Evolutionary conservation across 805 yeast genomes (phyloP), one percentile per base, ranked within the genome.

Genomic region (Saccharomycopsis sp.): DNA sequence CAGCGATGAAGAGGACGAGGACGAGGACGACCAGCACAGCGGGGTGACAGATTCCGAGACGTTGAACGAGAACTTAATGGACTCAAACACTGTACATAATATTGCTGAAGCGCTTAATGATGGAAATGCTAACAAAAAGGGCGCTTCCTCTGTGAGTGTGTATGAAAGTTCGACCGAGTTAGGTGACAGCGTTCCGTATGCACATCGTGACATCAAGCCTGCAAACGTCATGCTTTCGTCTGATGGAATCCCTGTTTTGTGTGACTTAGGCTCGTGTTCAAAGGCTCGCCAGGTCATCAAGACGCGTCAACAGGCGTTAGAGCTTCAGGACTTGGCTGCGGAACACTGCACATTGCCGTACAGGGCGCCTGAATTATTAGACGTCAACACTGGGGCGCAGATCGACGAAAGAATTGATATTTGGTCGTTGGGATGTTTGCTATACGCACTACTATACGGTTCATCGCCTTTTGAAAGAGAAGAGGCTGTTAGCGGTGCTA

Each of bases 401-500:
- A 76, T 92, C 52, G 83, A 84, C 62, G 96, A 89, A 66, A 80
- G 81, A 60, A 84, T 87, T 2, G 98, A 92, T 70, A 82, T 93
- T 24, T 92, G 98, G 98, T 86, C 96, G 2, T 70, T 92, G 29
- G 98, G 98, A 0, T 90, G 97, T 67, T 76, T 90, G 1, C 69
- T 90, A 17, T 92, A 88, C 70, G 82, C 91, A 0, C 72, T 89
- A 63, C 77, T 93, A 70, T 92, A 87, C 72, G 86, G 87, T 0
- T 77, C 78, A 34, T 87, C 96, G 2, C 98, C 98, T 1, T 92
- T 92, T 69, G 97, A 91, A 68, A 78, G 89, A 67, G 85, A 87
- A 68, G 94, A 89, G 66, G 78, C 81, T 52, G 84, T 86, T 47
- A 82, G 84, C 59, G 97, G 97, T 15, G 97, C 96, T 3, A 87